Evolutionary conservation across 345 rosid species (phyloP).

Genomic region (Citrus maxima): DNA sequence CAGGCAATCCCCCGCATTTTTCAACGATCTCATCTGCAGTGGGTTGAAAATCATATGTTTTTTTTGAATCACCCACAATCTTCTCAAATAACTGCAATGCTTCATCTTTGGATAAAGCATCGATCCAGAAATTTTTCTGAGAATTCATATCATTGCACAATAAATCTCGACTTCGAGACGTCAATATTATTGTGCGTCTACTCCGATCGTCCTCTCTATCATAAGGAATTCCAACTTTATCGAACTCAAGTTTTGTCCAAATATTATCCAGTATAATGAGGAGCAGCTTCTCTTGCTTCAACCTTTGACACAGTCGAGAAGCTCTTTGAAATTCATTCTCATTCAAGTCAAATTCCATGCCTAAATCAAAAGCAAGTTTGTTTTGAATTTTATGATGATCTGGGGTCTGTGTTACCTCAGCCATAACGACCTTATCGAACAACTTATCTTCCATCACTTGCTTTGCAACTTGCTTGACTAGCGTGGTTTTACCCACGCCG

Average conservation of each 20-base stretch:
- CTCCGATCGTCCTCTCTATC: no score
- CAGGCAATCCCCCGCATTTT: no score
- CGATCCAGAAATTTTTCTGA: background rate
- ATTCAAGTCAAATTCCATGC: background rate
- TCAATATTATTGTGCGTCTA: slow-evolving; percentile 29
- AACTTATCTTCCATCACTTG: background rate
- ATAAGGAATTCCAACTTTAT: background rate
- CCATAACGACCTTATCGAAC: background rate
- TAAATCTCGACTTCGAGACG: slow-evolving; percentile 13
- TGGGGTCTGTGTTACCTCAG: background rate
- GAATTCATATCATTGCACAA: slow-evolving; percentile 5
- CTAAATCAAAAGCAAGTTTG: background rate
- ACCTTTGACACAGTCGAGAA: background rate
- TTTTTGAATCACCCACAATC: background rate
- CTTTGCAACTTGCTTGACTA: slow-evolving; percentile 3
- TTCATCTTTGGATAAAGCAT: background rate
- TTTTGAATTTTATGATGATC: background rate
- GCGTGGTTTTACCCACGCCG: slow-evolving; percentile 21
- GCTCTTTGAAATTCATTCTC: slow-evolving; percentile 3
- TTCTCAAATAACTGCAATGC: slow-evolving; percentile 3
- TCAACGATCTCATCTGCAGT: no score
- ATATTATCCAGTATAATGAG: background rate
- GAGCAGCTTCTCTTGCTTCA: background rate
- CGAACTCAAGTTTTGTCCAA: background rate
- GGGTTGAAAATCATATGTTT: no score